Evolutionary conservation across 2,329 filamentous ascomycete species (phyloP), one percentile per base, ranked within the genome.

Genomic region (Colletotrichum orbiculare): DNA sequence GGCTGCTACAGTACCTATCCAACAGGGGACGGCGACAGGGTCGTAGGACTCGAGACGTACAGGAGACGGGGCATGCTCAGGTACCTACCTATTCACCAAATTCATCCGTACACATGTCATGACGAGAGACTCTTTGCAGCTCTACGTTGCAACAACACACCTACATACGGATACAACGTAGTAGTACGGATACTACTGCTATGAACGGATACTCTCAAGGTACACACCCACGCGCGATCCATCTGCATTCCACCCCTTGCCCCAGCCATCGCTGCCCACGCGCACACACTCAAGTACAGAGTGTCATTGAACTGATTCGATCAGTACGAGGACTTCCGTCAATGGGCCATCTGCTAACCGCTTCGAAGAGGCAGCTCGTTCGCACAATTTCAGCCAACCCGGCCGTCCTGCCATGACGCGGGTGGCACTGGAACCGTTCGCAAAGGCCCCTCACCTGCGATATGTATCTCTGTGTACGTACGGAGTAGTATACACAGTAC

Each of bases 81-180:
- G 17, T 17, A 17, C 17, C 17, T 17, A 17, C 17, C 17, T 46
- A 56, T 52, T 61, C 45, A 61, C 45, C 57, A 62, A 48, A 49
- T 56, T 17, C 43, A 45, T 52, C 57, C 45, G 48, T 41, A 47
- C 41, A 58, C 47, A 47, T 47, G 54, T 58, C 57, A 60, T 53
- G 56, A 15, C 33, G 8, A 38, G 38, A 49, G 55, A 52, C 25
- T 11, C 42, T 54, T 35, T 53, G 25, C 25, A 25, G 25, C 25
- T 25, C 25, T 25, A 25, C 25, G 25, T 25, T 25, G 25, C 25
- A 25, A 25, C 4, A 25, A 25, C 25, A 25, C 25, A 25, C 25
- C 25, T 25, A 25, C 25, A 25, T 5, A 25, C 17, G 17, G 17
- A 17, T 17, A 17, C 17, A 17, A 17, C 17, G 17, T 17, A 17